phyloP scores from a whole-genome alignment of 75 land plant genomes.

The Cupressus sempervirens region DNA sequence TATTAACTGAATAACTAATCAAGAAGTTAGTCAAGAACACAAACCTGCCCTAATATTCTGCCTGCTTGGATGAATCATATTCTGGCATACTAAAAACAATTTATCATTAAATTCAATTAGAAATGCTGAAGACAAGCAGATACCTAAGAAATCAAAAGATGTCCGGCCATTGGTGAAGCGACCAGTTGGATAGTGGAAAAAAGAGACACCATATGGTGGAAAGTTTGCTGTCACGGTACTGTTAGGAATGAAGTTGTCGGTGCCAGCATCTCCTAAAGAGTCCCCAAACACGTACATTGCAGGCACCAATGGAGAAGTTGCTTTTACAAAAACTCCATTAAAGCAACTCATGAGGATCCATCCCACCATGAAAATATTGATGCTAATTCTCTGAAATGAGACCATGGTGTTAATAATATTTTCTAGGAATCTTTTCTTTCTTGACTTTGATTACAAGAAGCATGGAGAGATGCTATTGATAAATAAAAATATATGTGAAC shows the following conservation, averaged over 20 bases:
- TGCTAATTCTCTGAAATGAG: neutral
- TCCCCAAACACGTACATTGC: neutral
- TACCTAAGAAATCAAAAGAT: slow-evolving; percentile 36
- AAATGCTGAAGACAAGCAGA: neutral
- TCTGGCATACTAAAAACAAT: too few species aligned
- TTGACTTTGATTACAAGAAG: neutral
- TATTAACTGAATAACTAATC: too few species aligned
- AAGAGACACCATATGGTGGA: slow-evolving; percentile 36
- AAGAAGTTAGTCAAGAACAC: too few species aligned
- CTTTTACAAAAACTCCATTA: neutral
- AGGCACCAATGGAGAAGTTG: neutral
- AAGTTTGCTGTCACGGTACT: slow-evolving; percentile 39
- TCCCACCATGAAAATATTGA: neutral
- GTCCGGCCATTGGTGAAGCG: slow-evolving; percentile 53
- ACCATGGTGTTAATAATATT: neutral
- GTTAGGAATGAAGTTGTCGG: neutral
- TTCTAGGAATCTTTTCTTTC: too few species aligned
- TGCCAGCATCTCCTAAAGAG: neutral
- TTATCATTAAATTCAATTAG: too few species aligned
- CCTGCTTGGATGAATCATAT: too few species aligned
- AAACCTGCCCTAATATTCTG: too few species aligned
- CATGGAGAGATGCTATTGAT: neutral
- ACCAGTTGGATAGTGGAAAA: slow-evolving; percentile 43
- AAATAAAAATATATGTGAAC: neutral
- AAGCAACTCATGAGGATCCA: neutral